These are phyloP conservation scores for Globisporangium solare DNA, from an alignment of 352 stramenopile species.

Conservation along the genomic window DNA sequence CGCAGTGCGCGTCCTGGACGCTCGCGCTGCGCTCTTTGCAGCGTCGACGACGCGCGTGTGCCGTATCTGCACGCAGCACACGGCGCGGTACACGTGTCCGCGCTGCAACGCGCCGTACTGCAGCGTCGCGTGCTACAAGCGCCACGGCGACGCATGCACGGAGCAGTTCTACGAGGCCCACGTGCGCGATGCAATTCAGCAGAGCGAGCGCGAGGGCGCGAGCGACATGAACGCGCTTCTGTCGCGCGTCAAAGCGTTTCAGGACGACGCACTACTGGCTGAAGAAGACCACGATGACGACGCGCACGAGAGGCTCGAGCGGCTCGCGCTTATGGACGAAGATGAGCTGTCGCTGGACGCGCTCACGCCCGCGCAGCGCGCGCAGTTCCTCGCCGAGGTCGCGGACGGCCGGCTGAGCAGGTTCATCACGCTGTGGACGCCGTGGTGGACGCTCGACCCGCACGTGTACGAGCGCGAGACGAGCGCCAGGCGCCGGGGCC, in stretches of 20 bases:
- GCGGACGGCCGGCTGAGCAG: constrained; percentile 58
- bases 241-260: constrained; percentile 50
- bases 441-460: constrained; percentile 59
- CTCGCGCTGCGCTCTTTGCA: constrained; percentile 12
- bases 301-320: constrained; percentile 27
- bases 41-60: constrained; percentile 50
- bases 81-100: constrained; percentile 79
- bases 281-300: constrained; percentile 25
- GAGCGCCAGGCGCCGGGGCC: constrained; percentile 21
- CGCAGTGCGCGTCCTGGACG: constrained; percentile 3
- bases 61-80: constrained; percentile 49
- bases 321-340: constrained; percentile 45
- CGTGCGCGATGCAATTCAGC: constrained; percentile 48
- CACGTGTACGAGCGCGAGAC: constrained; percentile 54
- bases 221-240: constrained; percentile 42
- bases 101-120: constrained; percentile 80
- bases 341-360: constrained; percentile 50
- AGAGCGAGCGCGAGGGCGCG: constrained; percentile 21
- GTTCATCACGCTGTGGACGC: constrained; percentile 59
- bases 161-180: constrained; percentile 78
- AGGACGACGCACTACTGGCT: constrained; percentile 23
- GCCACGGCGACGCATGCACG: constrained; percentile 62
- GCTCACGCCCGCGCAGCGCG: constrained; percentile 52
- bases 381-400: constrained; percentile 59
- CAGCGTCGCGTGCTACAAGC: constrained; percentile 70